Evolutionary conservation across 2,329 filamentous ascomycete species (phyloP), one percentile per base, ranked within the genome.

Genomic region (Scopulariopsis brevicaulis): DNA sequence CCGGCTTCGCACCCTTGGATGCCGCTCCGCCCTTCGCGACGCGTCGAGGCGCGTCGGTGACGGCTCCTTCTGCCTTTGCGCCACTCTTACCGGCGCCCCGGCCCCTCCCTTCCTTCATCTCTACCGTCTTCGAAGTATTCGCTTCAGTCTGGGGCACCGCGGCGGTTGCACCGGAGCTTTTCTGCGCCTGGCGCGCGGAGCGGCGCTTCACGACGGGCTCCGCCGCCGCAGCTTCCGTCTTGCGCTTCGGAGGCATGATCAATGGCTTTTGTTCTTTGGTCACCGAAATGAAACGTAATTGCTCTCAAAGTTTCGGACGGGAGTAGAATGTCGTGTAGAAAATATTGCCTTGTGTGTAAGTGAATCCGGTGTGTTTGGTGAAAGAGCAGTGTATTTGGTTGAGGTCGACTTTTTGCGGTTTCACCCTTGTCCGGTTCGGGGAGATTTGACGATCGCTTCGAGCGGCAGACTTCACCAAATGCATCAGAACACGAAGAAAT

Each of bases 151-250:
- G 40, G 18, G 40, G 15, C 14, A 14, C 40, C 15, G n/a, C 40
- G 7, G 40, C 15, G 6, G 15, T 14, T n/a, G 40, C 40, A 46
- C 11, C 46, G 37, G 37, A 40, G 37, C 12, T 18, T 6, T 50
- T 50, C n/a, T 22, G 5, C 46, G 55, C 56, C 35, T 58, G 56
- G 40, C 56, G 56, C 56, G 56, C 48, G 34, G 56, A 58, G 22
- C 56, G 56, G 24, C 56, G 56, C 56, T 58, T 58, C 25, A 50
- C 56, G 50, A 53, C 15, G 50, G 56, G 56, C 24, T 48, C 50
- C 11, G 50, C 24, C 34, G 50, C 18, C 6, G 35, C 20, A 15
- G 51, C 6, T n/a, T 58, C 56, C 18, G 56, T 35, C 34, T 53
- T 35, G 20, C 56, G 53, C 48, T 58, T 58, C 24, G 50, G 51